Evolutionary conservation across 2,329 filamentous ascomycete genomes (phyloP).

Genomic region (Seiridium cupressi): DNA sequence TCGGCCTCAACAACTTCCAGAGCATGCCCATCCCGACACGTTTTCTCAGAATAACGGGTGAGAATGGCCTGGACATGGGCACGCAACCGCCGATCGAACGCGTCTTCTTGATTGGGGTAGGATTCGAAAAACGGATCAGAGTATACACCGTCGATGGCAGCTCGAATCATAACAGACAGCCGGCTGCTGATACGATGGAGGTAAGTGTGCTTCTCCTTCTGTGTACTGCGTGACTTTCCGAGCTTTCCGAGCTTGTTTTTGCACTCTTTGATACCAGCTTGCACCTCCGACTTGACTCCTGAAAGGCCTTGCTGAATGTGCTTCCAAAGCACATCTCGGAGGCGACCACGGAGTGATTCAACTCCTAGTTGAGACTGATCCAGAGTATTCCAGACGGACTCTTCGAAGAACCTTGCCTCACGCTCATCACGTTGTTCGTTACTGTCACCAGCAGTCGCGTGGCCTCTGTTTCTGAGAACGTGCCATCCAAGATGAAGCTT

Average conservation of each 20-base stretch:
- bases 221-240: background rate
- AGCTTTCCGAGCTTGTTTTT: background rate
- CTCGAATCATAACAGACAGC: background rate
- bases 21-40: background rate
- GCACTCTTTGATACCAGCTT: background rate
- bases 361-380: slow-evolving; percentile 34
- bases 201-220: background rate
- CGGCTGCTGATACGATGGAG: background rate
- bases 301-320: background rate
- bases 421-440: background rate
- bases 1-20: background rate
- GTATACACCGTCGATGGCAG: background rate
- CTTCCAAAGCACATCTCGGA: slow-evolving; percentile 17
- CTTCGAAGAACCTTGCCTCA: background rate
- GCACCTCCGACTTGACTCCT: background rate
- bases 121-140: background rate
- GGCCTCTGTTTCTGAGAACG: slow-evolving; percentile 23
- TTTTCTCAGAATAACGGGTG: background rate
- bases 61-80: background rate
- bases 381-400: slow-evolving; percentile 22
- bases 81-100: background rate
- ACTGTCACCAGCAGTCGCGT: slow-evolving; percentile 22
- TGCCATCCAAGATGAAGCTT: background rate
- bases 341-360: slow-evolving; percentile 32
- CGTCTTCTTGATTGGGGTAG: background rate